Evolutionary conservation across 768 basidiomycete species (phyloP), one percentile per base, ranked within the genome.

Genomic region (Lactarius psammicola): DNA sequence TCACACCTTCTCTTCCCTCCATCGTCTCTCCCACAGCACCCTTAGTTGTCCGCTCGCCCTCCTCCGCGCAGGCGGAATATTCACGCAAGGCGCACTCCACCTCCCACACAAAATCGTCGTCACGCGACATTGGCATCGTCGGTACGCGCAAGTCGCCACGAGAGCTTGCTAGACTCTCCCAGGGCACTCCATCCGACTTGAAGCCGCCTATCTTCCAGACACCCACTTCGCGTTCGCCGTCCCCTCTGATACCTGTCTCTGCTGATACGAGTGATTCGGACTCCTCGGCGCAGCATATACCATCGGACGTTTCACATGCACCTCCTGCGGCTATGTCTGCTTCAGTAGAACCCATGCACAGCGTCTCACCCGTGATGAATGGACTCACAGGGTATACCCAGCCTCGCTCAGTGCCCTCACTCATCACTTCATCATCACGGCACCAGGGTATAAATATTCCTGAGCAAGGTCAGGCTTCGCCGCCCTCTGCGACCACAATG

Each of bases 51-150:
- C 49, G 33, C 13, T 49, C 63, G 0, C 6, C 38, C 61, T 28
- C 57, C 15, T 17, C 56, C n/a, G 11, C 49, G 5, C 20, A 26
- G 17, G 38, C 17, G 23, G 30, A 42, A 18, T 51, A 7, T 11
- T 38, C 61, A 4, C 61, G 66, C 31, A 36, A 23, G 23, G 38
- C 20, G 33, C 51, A 33, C n/a, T 28, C 40, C 2, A 4, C 26
- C 2, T 26, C 40, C 71, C 75, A 76, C 72, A 74, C 80, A 58
- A 82, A 81, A 72, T 58, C 68, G 7, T 73, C 78, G 11, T 80
- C 81, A n/a, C 77, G 82, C 36, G 80, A 83, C 73, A 73, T 84
- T 61, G 82, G 82, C 63, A 81, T 85, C 64, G 80, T 86, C 62
- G 83, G 84, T 59, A 81, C 68, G 60, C 68, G 84, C 60, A 67